Base-by-base conservation (phyloP, 306 rosid genomes). In the Vigna trinervia region DNA sequence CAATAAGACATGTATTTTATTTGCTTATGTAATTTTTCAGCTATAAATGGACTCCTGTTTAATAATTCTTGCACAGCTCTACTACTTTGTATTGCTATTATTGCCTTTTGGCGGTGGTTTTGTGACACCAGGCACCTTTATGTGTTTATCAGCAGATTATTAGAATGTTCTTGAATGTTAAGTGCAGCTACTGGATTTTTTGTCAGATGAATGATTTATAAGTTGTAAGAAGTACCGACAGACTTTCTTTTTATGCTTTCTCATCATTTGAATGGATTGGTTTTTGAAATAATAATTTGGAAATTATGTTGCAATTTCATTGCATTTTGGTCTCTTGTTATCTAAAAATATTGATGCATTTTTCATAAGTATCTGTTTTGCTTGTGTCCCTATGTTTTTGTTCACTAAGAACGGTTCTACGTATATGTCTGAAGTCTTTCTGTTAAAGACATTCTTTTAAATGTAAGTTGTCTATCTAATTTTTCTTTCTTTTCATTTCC, bases 1-100 rank as follows among this genome's bases (percentile, higher is more conserved):
- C 84, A 81, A 82, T 73, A 82, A 71, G 78, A 70, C 78, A 52
- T 77, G 67, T 71, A 64, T 83, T 84, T 73, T 69, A 74, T 84
- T 69, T 60, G 34, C 62, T 34, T 72, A 82, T 64, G 64, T 77
- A 56, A 78, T 67, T 74, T 70, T 39, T 63, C 75, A 9, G 22
- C 70, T 82, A 67, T 83, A 68, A 65, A 76, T 48, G 41, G 54
- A 75, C 43, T 79, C 78, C 15, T 84, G 80, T 67, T 81, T 76
- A 56, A 66, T 77, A 75, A 50, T 62, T 52, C 58, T 69, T 48
- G 54, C 13, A 34, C 78, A 74, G 50, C 54, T 50, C 54, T 61
- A 34, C 73, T 71, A 71, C 77, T 50, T 59, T 46, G 74, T 43
- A 43, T 71, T 56, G 63, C 74, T 64, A 76, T 34, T 34, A 34